Conservation (phyloP, 2,329 filamentous ascomycete species). For the Aspergillus fumigatiaffinis region DNA sequence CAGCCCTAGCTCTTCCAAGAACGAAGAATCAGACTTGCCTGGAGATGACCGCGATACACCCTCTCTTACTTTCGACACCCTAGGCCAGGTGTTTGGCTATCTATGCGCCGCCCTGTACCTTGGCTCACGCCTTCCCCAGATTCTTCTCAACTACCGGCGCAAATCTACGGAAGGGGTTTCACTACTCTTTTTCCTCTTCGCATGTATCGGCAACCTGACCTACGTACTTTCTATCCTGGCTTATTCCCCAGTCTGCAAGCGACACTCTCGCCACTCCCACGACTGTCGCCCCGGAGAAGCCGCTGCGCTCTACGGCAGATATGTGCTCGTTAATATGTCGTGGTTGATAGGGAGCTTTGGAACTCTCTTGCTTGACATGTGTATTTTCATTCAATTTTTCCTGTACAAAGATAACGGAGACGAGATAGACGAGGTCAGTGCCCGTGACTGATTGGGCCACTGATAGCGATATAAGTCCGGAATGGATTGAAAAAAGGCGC, state of each 20-base stretch:
- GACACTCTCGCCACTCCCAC: conserved; percentile 37
- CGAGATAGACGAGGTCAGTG: conserved; percentile 12
- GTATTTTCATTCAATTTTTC: conserved; percentile 89
- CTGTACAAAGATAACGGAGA: conserved; percentile 58
- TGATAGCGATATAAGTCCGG: conserved; percentile 1
- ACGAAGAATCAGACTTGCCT: conserved; percentile 33
- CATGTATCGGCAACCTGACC: conserved; percentile 89
- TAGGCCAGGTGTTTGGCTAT: conserved; percentile 90
- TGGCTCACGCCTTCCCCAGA: conserved; percentile 81
- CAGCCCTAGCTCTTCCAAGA: conserved; percentile 45
- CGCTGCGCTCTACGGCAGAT: conserved; percentile 64
- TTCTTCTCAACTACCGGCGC: conserved; percentile 85
- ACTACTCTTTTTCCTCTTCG: conserved; percentile 93
- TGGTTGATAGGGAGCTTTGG: conserved; percentile 90
- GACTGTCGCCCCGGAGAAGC: conserved; percentile 65
- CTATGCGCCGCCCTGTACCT: conserved; percentile 87
- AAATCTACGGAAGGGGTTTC: conserved; percentile 92
- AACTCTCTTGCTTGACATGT: conserved; percentile 77
- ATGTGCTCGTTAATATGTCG: conserved; percentile 83
- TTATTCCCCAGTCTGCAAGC: conserved; percentile 69
- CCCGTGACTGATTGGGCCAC: not conserved
- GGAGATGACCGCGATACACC: conserved; percentile 12
- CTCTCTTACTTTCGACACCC: conserved; percentile 63
- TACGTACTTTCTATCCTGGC: conserved; percentile 91
- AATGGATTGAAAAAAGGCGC: not conserved